Evolutionary conservation across 2,329 filamentous ascomycete genomes (phyloP).

Genomic region (Pestalotiopsis sp.): DNA sequence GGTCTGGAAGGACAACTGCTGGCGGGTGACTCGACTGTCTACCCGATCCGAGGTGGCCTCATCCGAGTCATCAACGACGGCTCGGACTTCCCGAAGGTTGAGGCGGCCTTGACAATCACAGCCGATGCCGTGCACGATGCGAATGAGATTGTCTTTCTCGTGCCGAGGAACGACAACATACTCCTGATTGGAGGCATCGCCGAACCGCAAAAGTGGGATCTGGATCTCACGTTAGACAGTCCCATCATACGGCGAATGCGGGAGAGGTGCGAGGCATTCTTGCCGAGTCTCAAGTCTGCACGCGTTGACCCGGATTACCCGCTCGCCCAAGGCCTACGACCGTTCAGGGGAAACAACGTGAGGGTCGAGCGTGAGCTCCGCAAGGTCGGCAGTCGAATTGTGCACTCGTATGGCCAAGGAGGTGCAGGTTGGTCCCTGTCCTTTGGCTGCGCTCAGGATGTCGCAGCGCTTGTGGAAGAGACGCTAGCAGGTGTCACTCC

Average conservation of each 20-base stretch:
- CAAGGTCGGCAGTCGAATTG: conserved; percentile 32
- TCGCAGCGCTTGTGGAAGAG: conserved; percentile 34
- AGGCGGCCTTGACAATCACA: conserved; percentile 39
- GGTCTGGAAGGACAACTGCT: conserved; percentile 37
- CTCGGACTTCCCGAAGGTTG: conserved; percentile 39
- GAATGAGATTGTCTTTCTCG: conserved; percentile 43
- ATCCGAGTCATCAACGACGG: conserved; percentile 47
- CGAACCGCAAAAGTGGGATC: conserved; percentile 34
- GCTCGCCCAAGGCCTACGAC: conserved; percentile 42
- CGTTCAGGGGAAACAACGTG: conserved; percentile 39
- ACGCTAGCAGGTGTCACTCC: conserved; percentile 28
- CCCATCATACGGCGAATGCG: conserved; percentile 42
- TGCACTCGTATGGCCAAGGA: conserved; percentile 46
- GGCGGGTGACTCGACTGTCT: conserved; percentile 38
- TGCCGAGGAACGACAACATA: conserved; percentile 44
- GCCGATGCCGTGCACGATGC: conserved; percentile 34
- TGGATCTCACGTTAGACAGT: conserved; percentile 39
- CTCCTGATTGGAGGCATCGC: conserved; percentile 40
- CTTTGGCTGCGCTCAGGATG: conserved; percentile 39
- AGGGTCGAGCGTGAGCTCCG: conserved; percentile 42
- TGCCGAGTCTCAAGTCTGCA: conserved; percentile 40
- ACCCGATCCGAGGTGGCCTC: conserved; percentile 43
- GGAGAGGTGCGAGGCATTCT: conserved; percentile 40
- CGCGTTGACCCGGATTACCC: conserved; percentile 40
- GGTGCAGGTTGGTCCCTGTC: conserved; percentile 43